Conservation (phyloP, 176 grass and related monocot species). For the Canna indica region DNA sequence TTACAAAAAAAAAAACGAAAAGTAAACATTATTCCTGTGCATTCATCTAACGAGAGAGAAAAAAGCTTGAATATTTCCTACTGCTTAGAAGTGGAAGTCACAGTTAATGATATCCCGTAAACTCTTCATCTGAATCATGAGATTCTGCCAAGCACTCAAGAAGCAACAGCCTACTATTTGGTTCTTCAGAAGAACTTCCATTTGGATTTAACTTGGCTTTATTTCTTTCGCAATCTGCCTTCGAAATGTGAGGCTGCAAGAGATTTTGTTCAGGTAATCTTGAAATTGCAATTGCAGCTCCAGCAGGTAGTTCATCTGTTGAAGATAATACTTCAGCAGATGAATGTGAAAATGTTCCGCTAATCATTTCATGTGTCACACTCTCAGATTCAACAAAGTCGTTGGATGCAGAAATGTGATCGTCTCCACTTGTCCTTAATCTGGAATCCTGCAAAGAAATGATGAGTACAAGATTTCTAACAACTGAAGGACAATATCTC, state of each 20-base stretch:
- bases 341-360: not conserved
- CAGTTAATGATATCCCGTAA: not conserved
- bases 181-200: not conserved
- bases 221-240: not conserved
- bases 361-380: not conserved
- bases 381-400: not conserved
- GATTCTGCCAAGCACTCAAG: not conserved
- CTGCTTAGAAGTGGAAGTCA: not conserved
- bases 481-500: not conserved
- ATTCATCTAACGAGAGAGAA: not conserved
- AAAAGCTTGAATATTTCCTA: not conserved
- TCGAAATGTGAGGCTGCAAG: not conserved
- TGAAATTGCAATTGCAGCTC: not conserved
- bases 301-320: not conserved
- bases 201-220: not conserved
- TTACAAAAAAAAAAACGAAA: not conserved
- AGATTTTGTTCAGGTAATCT: not conserved
- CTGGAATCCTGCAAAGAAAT: conserved; percentile 9
- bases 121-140: conserved; percentile 2
- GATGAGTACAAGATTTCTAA: not conserved
- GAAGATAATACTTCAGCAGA: not conserved
- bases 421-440: not conserved
- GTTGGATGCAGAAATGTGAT: not conserved
- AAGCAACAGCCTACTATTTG: not conserved
- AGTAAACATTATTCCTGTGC: not conserved